These are phyloP conservation scores for Malassezia caprae DNA, from an alignment of 1,284 basidiomycete genomes.

Conservation along the genomic window DNA sequence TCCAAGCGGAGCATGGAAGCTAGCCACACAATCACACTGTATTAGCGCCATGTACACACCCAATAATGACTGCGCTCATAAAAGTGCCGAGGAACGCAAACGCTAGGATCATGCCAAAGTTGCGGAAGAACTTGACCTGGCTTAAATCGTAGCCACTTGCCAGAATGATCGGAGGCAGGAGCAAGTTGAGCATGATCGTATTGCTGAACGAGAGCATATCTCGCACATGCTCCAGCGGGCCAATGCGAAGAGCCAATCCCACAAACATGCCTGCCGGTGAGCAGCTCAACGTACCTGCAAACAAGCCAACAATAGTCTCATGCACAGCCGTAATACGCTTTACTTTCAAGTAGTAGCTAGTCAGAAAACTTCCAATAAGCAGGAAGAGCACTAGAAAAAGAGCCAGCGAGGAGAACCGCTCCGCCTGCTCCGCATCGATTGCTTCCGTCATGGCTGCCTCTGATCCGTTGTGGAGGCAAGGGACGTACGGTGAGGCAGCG, in stretches of 20 bases:
- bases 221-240: slow-evolving; percentile 83
- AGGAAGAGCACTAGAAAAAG: slow-evolving; percentile 69
- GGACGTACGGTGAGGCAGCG: background rate
- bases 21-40: slow-evolving; percentile 83
- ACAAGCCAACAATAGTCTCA: slow-evolving; percentile 89
- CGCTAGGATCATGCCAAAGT: slow-evolving; percentile 61
- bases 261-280: slow-evolving; percentile 65
- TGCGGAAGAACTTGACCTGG: slow-evolving; percentile 89
- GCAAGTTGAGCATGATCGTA: slow-evolving; percentile 92
- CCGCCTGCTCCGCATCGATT: slow-evolving; percentile 40
- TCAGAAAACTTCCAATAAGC: slow-evolving; percentile 85
- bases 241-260: slow-evolving; percentile 75
- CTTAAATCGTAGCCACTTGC: slow-evolving; percentile 96
- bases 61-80: slow-evolving; percentile 89
- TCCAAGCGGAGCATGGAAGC: slow-evolving; percentile 73
- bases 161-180: slow-evolving; percentile 93
- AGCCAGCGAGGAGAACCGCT: slow-evolving; percentile 44
- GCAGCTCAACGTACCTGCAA: slow-evolving; percentile 55
- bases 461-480: background rate
- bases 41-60: slow-evolving; percentile 55
- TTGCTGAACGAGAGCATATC: slow-evolving; percentile 97
- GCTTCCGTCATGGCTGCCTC: background rate
- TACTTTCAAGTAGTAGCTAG: slow-evolving; percentile 94
- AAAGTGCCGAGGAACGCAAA: slow-evolving; percentile 96
- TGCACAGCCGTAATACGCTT: slow-evolving; percentile 90